These are phyloP conservation scores for Fusarium sambucinum DNA, from an alignment of 2,329 filamentous ascomycete genomes.

Conservation along the genomic window DNA sequence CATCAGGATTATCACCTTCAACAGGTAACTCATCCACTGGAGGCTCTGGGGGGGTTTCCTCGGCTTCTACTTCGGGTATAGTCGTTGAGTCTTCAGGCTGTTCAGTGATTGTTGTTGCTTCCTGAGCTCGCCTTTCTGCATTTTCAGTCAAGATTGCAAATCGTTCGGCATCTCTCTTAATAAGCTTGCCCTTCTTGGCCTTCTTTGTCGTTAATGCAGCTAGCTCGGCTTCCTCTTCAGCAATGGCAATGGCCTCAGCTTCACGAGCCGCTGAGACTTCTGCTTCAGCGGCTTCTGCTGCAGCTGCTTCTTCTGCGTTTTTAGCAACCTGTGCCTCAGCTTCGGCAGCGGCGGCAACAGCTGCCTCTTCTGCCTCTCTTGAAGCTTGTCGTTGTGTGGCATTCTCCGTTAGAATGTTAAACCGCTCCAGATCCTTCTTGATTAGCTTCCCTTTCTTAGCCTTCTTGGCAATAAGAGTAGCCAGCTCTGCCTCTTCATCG, in stretches of 20 bases:
- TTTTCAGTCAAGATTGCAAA: constrained; percentile 34
- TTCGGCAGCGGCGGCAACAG: constrained; percentile 23
- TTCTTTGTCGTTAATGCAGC: constrained; percentile 30
- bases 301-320: constrained; percentile 48
- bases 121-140: constrained; percentile 32
- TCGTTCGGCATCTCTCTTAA: constrained; percentile 35
- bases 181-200: constrained; percentile 35
- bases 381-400: constrained; percentile 39
- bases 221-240: constrained; percentile 38
- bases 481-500: constrained; percentile 43
- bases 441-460: constrained; percentile 41
- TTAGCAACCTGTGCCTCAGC: constrained; percentile 35
- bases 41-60: constrained; percentile 29
- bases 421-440: constrained; percentile 42
- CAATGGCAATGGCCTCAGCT: constrained; percentile 21
- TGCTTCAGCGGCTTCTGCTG: constrained; percentile 28
- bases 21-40: constrained; percentile 14
- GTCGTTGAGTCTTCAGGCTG: constrained; percentile 39
- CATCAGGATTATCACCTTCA: constrained; percentile 15
- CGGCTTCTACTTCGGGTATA: constrained; percentile 15
- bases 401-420: constrained; percentile 42
- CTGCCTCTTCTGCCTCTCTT: constrained; percentile 43
- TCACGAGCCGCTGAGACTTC: constrained; percentile 34
- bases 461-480: constrained; percentile 39
- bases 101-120: constrained; percentile 37